phyloP scores from a whole-genome alignment of 768 basidiomycete species.

The Trametes punicea region DNA sequence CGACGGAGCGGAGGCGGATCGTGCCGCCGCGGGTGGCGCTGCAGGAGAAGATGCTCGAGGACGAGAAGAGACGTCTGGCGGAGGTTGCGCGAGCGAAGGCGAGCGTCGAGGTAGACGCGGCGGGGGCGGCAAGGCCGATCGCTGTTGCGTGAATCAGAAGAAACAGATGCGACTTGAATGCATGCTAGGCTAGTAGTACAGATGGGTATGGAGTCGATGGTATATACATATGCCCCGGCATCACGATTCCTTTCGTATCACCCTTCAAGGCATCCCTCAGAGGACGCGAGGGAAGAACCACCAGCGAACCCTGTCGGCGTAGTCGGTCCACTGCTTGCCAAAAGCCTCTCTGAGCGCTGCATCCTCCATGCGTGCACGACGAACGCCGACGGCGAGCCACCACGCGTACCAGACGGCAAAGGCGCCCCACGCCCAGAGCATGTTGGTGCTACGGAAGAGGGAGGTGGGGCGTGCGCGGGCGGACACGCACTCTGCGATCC shows the following conservation, averaged over 20 bases:
- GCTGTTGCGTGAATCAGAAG: slow-evolving; percentile 13
- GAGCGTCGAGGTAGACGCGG: neutral
- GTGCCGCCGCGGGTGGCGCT: slow-evolving; percentile 43
- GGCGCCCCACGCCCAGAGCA: slow-evolving; percentile 9
- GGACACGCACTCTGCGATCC: slow-evolving; percentile 20
- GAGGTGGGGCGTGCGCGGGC: neutral
- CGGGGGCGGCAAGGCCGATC: neutral
- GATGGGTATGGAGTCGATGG: neutral
- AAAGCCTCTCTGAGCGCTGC: slow-evolving; percentile 18
- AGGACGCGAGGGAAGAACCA: slow-evolving; percentile 25
- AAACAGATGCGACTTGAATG: neutral
- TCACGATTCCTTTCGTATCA: too few relatives aligned
- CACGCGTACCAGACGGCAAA: slow-evolving; percentile 20
- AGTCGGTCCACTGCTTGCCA: slow-evolving; percentile 22
- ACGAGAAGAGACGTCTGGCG: slow-evolving; percentile 43
- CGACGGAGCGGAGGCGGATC: slow-evolving; percentile 45
- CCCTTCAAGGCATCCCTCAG: too few relatives aligned
- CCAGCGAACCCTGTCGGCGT: slow-evolving; percentile 18
- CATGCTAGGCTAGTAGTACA: neutral
- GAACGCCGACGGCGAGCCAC: slow-evolving; percentile 16
- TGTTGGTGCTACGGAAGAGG: neutral
- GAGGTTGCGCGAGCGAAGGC: slow-evolving; percentile 8
- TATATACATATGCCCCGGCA: neutral
- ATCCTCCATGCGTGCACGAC: slow-evolving; percentile 22
- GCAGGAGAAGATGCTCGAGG: slow-evolving; percentile 48